Percentiles rank a stretch among this genome's conserved stretches.
Evolutionary conservation across 2,329 filamentous ascomycete genomes (phyloP).

Genomic region (Whalleya microplaca): DNA sequence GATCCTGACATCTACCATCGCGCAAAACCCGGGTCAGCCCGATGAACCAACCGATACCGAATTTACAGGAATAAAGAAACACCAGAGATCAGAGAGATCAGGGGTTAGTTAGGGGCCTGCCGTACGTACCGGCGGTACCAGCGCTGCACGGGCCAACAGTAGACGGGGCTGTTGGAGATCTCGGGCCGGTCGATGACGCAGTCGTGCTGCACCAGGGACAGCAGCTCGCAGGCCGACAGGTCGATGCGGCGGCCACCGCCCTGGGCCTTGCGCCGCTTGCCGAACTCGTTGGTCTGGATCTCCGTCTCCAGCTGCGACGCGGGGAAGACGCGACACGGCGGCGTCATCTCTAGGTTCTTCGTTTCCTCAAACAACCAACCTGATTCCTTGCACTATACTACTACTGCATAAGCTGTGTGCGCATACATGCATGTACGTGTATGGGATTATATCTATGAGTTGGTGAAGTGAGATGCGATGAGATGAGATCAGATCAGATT

Average conservation of each 20-base stretch:
- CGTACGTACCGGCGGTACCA: constrained; percentile 61
- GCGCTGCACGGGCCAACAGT: constrained; percentile 61
- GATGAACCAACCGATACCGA: too few species aligned
- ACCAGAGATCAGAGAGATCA: background rate
- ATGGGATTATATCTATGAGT: too few species aligned
- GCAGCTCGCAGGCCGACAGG: constrained; percentile 58
- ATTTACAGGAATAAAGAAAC: too few species aligned
- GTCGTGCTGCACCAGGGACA: constrained; percentile 64
- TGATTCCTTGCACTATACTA: too few species aligned
- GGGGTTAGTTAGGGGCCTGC: background rate
- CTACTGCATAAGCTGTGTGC: too few species aligned
- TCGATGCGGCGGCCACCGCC: constrained; percentile 52
- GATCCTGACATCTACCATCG: constrained; percentile 59
- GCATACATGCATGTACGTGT: too few species aligned
- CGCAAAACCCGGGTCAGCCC: background rate
- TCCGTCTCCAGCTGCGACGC: constrained; percentile 53
- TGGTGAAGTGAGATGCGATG: background rate
- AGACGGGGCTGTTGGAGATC: constrained; percentile 49
- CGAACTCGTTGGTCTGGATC: constrained; percentile 51
- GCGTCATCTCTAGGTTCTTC: constrained; percentile 54
- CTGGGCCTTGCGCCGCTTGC: constrained; percentile 60
- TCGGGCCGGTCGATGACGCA: constrained; percentile 58
- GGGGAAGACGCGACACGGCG: constrained; percentile 60
- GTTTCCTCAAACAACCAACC: too few species aligned
- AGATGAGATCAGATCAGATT: background rate